These are phyloP conservation scores for Priceomyces haplophilus DNA, from an alignment of 805 yeast genomes.

Conservation along the genomic window DNA sequence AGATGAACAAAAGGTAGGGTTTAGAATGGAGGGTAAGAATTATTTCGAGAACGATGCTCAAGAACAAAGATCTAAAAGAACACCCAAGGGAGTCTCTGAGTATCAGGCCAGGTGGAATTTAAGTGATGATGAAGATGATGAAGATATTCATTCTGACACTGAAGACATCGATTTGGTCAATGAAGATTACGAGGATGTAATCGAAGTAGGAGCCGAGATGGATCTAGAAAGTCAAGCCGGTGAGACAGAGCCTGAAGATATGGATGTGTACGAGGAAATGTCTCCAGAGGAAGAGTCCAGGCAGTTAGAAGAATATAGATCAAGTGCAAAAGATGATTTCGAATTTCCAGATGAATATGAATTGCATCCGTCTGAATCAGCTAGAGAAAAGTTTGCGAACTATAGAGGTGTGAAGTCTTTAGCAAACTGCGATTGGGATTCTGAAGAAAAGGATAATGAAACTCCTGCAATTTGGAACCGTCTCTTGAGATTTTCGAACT, in stretches of 20 bases:
- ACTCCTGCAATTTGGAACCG: conserved; percentile 78
- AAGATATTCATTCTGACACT: conserved; percentile 36
- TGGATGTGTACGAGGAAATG: conserved; percentile 67
- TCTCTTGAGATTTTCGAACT: conserved; percentile 70
- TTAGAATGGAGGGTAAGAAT: conserved; percentile 55
- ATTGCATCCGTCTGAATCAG: conserved; percentile 70
- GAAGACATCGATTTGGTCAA: conserved; percentile 34
- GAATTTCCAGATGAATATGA: conserved; percentile 97
- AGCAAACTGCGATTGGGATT: conserved; percentile 81
- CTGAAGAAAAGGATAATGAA: conserved; percentile 73
- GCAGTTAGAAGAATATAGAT: conserved; percentile 68
- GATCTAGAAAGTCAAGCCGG: conserved; percentile 32
- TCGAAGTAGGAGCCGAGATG: conserved; percentile 25
- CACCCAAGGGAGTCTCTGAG: conserved; percentile 72
- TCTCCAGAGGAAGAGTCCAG: conserved; percentile 79
- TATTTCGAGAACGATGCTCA: conserved; percentile 38
- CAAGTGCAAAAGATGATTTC: conserved; percentile 72
- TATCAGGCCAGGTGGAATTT: conserved; percentile 75
- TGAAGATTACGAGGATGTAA: conserved; percentile 5
- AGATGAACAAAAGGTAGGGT: conserved; percentile 36
- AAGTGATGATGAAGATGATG: conserved; percentile 54
- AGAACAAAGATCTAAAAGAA: conserved; percentile 32
- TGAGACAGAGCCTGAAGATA: conserved; percentile 45
- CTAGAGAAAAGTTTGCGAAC: conserved; percentile 66
- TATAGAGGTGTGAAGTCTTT: conserved; percentile 87